Conservation (phyloP, 2,329 filamentous ascomycete species). For the Microthyrium microscopicum region DNA sequence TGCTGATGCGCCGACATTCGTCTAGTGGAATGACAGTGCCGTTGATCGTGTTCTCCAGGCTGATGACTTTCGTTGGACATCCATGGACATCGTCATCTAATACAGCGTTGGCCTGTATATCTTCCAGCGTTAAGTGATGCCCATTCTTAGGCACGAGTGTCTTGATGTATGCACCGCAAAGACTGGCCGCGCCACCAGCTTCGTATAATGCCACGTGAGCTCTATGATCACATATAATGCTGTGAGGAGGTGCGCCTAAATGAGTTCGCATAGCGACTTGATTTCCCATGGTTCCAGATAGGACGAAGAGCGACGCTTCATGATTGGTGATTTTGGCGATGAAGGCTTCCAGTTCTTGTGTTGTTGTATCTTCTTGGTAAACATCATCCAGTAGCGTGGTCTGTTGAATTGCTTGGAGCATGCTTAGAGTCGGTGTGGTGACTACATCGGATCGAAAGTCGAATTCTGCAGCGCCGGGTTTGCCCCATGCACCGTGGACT, state of each 20-base stretch:
- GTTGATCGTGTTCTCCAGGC: conserved; percentile 70
- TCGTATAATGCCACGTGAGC: conserved; percentile 62
- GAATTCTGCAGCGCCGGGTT: conserved; percentile 8
- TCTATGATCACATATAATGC: conserved; percentile 61
- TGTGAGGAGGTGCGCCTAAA: conserved; percentile 62
- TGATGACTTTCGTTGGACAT: conserved; percentile 67
- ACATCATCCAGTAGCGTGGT: conserved; percentile 74
- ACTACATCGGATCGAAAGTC: conserved; percentile 35
- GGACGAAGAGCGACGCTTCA: conserved; percentile 60
- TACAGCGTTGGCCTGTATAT: conserved; percentile 49
- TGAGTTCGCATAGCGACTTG: conserved; percentile 68
- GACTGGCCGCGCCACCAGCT: conserved; percentile 49
- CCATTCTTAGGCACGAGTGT: conserved; percentile 54
- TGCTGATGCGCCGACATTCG: conserved; percentile 52
- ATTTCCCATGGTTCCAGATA: conserved; percentile 91
- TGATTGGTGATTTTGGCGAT: conserved; percentile 60
- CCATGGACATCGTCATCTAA: conserved; percentile 56
- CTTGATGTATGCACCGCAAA: conserved; percentile 55
- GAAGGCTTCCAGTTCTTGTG: conserved; percentile 56
- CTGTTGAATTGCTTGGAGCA: conserved; percentile 63
- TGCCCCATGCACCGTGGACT: conserved; percentile 8
- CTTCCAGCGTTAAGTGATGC: conserved; percentile 57
- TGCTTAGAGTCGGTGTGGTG: conserved; percentile 62
- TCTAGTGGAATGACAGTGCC: conserved; percentile 62
- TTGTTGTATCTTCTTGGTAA: conserved; percentile 63